Evolutionary conservation across 2,329 filamentous ascomycete species (phyloP).

Genomic region (Xylariaceae sp.): DNA sequence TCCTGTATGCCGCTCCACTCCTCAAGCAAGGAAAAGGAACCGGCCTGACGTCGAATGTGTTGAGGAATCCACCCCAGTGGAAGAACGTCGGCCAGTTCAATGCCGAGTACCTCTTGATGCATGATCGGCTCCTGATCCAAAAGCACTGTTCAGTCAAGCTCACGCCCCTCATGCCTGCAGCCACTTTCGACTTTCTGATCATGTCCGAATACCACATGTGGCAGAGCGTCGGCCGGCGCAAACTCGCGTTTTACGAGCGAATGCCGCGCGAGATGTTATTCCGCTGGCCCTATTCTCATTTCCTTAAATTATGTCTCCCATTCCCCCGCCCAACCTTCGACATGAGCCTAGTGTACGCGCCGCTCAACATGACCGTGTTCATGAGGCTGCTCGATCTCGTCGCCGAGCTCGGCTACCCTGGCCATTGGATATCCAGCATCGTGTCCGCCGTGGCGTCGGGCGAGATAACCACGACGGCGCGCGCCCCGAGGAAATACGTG

Average conservation of each 20-base stretch:
- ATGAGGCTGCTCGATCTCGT: slow-evolving; percentile 20
- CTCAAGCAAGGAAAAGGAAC: slow-evolving; percentile 33
- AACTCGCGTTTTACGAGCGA: slow-evolving; percentile 10
- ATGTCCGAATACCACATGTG: slow-evolving; percentile 16
- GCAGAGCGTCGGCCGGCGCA: slow-evolving; percentile 8
- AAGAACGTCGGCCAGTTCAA: slow-evolving; percentile 34
- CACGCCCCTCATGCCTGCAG: neutral
- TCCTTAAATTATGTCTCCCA: slow-evolving; percentile 29
- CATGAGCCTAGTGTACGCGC: slow-evolving; percentile 4
- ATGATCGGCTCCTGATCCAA: slow-evolving; percentile 31
- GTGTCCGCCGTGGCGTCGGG: slow-evolving; percentile 17
- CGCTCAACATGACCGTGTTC: slow-evolving; percentile 25
- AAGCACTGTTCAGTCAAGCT: slow-evolving; percentile 35
- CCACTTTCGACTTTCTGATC: neutral
- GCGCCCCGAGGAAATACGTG: slow-evolving; percentile 16
- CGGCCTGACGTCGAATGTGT: slow-evolving; percentile 33
- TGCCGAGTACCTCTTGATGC: slow-evolving; percentile 40
- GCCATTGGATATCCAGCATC: slow-evolving; percentile 27
- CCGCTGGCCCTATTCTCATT: slow-evolving; percentile 26
- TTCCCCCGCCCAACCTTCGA: slow-evolving; percentile 1
- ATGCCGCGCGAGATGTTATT: slow-evolving; percentile 16
- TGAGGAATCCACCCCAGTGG: slow-evolving; percentile 38
- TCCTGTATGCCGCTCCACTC: slow-evolving; percentile 33
- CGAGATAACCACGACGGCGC: slow-evolving; percentile 20
- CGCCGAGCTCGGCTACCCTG: slow-evolving; percentile 23